These are phyloP conservation scores for Leucoagaricus sp. DNA, from an alignment of 1,284 basidiomycete species.

Conservation along the genomic window DNA sequence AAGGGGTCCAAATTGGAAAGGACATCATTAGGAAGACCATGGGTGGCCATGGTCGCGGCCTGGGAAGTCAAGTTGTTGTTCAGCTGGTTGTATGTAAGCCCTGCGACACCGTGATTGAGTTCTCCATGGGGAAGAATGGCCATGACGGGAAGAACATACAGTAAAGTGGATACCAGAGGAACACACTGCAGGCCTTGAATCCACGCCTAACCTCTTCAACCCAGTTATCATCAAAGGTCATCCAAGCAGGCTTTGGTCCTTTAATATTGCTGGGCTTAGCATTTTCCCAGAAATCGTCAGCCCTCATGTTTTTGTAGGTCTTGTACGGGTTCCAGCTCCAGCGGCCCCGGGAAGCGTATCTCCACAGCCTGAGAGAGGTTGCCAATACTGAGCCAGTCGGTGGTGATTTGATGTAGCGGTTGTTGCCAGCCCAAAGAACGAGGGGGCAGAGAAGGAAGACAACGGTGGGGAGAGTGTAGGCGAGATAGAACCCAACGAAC, in stretches of 20 bases:
- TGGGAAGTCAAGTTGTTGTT: slow-evolving; percentile 82
- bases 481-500: slow-evolving; percentile 75
- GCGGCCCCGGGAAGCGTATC: slow-evolving; percentile 50
- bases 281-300: slow-evolving; percentile 77
- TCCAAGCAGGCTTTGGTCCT: slow-evolving; percentile 56
- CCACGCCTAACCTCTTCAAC: slow-evolving; percentile 85
- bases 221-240: slow-evolving; percentile 77
- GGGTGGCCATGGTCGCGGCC: slow-evolving; percentile 69
- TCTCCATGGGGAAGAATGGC: not conserved
- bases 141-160: slow-evolving; percentile 45
- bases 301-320: slow-evolving; percentile 49
- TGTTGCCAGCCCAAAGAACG: slow-evolving; percentile 67
- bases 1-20: slow-evolving; percentile 82
- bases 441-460: slow-evolving; percentile 72
- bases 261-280: slow-evolving; percentile 66
- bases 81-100: slow-evolving; percentile 75
- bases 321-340: slow-evolving; percentile 61
- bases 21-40: slow-evolving; percentile 82
- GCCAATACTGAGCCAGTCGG: slow-evolving; percentile 80
- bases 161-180: slow-evolving; percentile 75
- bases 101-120: slow-evolving; percentile 33
- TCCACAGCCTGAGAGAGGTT: slow-evolving; percentile 50
- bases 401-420: slow-evolving; percentile 66
- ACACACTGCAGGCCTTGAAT: slow-evolving; percentile 84
- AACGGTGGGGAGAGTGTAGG: slow-evolving; percentile 68